Conservation (phyloP, 257 asterid species). For the Cinchona pubescens region DNA sequence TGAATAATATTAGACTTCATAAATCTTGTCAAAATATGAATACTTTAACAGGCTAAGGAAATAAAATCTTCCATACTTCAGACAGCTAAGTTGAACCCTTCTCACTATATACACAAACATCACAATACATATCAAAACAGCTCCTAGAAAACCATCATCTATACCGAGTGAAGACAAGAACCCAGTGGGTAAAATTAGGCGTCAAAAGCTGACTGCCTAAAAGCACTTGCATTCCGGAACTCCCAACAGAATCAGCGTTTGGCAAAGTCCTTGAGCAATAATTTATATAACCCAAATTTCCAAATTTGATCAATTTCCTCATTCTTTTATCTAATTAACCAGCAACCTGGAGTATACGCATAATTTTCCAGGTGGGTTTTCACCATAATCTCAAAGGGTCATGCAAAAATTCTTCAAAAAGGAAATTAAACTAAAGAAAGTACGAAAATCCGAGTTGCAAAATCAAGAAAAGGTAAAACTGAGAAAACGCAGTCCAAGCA, state of each 20-base stretch:
- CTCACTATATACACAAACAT: neutral
- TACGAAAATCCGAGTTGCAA: too few relatives aligned
- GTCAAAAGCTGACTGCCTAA: neutral
- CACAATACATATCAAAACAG: neutral
- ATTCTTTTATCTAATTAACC: neutral
- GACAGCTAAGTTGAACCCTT: neutral
- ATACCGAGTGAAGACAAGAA: neutral
- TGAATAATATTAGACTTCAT: neutral
- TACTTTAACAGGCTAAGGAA: neutral
- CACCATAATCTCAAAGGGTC: neutral
- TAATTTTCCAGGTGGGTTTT: neutral
- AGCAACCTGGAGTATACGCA: neutral
- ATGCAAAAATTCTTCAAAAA: neutral
- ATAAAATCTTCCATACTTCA: neutral
- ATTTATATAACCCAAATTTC: neutral
- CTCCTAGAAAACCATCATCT: neutral
- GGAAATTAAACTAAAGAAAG: neutral
- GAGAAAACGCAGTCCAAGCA: neutral
- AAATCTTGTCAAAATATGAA: neutral
- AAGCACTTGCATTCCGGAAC: neutral
- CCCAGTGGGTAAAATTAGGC: neutral
- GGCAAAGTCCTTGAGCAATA: too few relatives aligned
- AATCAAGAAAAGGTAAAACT: too few relatives aligned
- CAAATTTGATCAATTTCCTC: neutral
- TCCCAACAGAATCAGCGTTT: neutral